Evolutionary conservation across 2,329 filamentous ascomycete species (phyloP), one percentile per base, ranked within the genome.

Genomic region (Aspergillus oerlinghausenensis): DNA sequence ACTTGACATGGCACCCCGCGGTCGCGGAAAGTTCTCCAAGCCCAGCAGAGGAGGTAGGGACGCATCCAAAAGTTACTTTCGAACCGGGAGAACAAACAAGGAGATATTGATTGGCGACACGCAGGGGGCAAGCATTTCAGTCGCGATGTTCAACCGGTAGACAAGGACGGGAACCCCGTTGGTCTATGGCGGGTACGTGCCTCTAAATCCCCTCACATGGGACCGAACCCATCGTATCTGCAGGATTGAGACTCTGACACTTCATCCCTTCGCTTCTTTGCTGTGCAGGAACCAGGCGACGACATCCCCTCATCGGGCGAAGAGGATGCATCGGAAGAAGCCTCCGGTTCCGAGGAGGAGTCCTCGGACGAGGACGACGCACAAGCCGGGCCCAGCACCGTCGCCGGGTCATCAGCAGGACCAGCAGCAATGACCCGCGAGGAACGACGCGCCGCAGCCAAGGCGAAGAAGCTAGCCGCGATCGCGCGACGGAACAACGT

Each of bases 121-220:
- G 47, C 63, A 96, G 92, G 92, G 61, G 94, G 94, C 70, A 96
- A 97, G 78, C 88, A 96, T 71, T 99, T 95, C 79, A 97, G 92
- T 64, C 88, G 91, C 64, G 88, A 97, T 73, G 86, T 97, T 49
- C 87, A 90, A 74, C 92, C 92, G 21, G 79, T 94, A 69, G 92
- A 97, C 70, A 87, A 87, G 65, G 90, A 97, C 70, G 94, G 93
- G 66, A 94, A 94, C 70, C 86, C 90, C 65, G 81, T 93, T 61
- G 87, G 88, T 80, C 93, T 96, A 84, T 96, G 93, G 90, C 86
- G 84, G 71, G 84, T 86, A 71, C 77, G 84, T 70, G 59, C 32
- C 32, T 35, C 29, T 32, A 14, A 14, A 32, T 32, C 14, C 2
- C 29, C 29, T 14, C 29, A 3, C 3, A 14, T 4, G 28, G 28